Percentiles rank a stretch among this genome's conserved stretches.
phyloP scores from a whole-genome alignment of 139 green algal genomes.

The Coelastrella sp. region DNA sequence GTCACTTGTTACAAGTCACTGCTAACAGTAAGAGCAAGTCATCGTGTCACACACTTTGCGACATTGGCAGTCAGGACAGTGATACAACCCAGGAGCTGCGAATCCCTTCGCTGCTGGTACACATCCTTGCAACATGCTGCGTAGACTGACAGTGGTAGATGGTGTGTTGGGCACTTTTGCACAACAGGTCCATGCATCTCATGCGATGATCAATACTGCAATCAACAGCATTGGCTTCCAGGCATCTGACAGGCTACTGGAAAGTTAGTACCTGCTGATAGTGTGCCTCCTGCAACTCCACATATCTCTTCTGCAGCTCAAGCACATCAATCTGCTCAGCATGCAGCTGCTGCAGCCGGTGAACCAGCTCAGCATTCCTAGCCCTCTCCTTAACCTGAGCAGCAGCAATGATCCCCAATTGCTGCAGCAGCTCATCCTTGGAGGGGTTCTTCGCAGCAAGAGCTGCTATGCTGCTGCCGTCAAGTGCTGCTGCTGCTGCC shows the following conservation, averaged over 20 bases:
- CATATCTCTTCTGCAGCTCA: constrained; percentile 65
- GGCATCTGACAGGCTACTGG: too few relatives aligned
- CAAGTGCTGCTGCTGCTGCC: constrained; percentile 16
- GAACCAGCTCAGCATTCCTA: constrained; percentile 92
- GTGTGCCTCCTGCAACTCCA: constrained; percentile 73
- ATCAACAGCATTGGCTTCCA: not conserved
- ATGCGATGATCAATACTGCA: not conserved
- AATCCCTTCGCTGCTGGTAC: not conserved
- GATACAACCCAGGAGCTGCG: too few relatives aligned
- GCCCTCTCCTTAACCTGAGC: constrained; percentile 57
- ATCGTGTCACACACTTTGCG: too few relatives aligned
- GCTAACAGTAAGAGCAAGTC: too few relatives aligned
- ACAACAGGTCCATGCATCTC: not conserved
- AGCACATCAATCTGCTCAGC: constrained; percentile 65
- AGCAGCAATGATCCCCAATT: not conserved
- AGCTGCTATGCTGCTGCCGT: constrained; percentile 2
- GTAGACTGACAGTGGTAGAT: not conserved
- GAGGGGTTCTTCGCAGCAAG: constrained; percentile 39
- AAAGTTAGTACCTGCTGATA: constrained; percentile 49
- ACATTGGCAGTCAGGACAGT: too few relatives aligned
- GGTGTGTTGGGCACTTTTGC: not conserved
- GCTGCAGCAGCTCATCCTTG: constrained; percentile 56
- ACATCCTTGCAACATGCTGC: not conserved
- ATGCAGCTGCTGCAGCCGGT: constrained; percentile 74
- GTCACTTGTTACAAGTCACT: too few relatives aligned